These are phyloP conservation scores for Fusarium bulbicola DNA, from an alignment of 2,329 filamentous ascomycete species.

Conservation along the genomic window DNA sequence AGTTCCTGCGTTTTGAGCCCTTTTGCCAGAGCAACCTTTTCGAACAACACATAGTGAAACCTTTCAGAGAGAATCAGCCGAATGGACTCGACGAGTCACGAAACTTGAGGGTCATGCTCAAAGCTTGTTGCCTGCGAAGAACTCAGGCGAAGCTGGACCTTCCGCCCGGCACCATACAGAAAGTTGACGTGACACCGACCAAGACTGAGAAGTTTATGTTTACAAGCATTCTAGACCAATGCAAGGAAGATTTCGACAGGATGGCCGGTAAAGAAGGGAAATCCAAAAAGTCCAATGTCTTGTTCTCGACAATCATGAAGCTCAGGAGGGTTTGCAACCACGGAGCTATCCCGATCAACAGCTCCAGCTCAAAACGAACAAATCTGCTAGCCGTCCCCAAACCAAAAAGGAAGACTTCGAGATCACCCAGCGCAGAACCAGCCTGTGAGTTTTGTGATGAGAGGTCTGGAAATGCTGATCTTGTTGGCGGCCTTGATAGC, in stretches of 20 bases:
- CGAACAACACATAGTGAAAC: not conserved
- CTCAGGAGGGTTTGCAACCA: slow-evolving; percentile 11
- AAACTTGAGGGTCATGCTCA: not conserved
- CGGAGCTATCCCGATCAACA: too few species aligned
- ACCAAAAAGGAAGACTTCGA: fast-evolving
- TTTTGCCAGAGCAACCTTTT: fast-evolving
- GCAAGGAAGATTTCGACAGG: not conserved
- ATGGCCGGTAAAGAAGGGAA: not conserved
- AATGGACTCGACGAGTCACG: fast-evolving
- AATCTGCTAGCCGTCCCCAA: not conserved
- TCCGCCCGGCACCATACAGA: fast-evolving
- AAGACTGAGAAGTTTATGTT: not conserved
- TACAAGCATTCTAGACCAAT: not conserved
- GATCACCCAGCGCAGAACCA: not conserved
- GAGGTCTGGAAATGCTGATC: fast-evolving
- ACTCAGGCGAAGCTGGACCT: fast-evolving
- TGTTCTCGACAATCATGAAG: slow-evolving; percentile 2
- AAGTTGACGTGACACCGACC: not conserved
- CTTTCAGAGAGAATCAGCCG: fast-evolving
- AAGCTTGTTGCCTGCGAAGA: not conserved
- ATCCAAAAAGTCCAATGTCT: not conserved
- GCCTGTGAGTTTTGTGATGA: not conserved
- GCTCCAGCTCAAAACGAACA: fast-evolving
- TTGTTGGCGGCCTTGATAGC: not conserved
- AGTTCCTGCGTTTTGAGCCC: not conserved